A percentile compares a stretch with the other conserved stretches of the same genome.
These are phyloP conservation scores for Roridomyces roridus DNA, from an alignment of 768 basidiomycete species.

Conservation along the genomic window DNA sequence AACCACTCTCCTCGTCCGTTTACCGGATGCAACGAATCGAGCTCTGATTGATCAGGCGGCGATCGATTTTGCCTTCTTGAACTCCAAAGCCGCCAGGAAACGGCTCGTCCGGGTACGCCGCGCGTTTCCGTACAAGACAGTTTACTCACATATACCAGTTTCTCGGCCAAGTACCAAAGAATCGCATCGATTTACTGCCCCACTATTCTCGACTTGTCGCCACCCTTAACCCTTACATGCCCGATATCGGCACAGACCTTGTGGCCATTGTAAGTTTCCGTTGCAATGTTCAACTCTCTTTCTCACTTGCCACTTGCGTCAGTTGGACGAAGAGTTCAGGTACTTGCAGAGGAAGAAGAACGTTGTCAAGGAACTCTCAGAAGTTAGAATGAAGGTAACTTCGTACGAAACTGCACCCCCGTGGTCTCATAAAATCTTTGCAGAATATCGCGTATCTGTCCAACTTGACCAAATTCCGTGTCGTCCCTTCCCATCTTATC, in stretches of 20 bases:
- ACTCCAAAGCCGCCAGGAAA: slow-evolving; percentile 95
- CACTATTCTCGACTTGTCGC: slow-evolving; percentile 93
- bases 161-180: slow-evolving; percentile 83
- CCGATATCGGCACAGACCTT: slow-evolving; percentile 86
- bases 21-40: slow-evolving; percentile 94
- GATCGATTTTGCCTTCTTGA: slow-evolving; percentile 94
- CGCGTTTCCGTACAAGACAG: neutral
- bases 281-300: neutral
- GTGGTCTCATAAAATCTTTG: slow-evolving; percentile 5
- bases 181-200: slow-evolving; percentile 87
- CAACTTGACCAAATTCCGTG: slow-evolving; percentile 93
- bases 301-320: slow-evolving; percentile 14
- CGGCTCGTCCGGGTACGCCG: slow-evolving; percentile 77
- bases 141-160: slow-evolving; percentile 55
- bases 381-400: slow-evolving; percentile 80
- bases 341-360: slow-evolving; percentile 96
- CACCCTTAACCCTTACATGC: slow-evolving; percentile 90
- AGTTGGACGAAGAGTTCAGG: slow-evolving; percentile 97
- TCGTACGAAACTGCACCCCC: neutral
- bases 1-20: slow-evolving; percentile 85
- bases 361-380: slow-evolving; percentile 87
- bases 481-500: slow-evolving; percentile 91
- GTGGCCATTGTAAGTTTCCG: slow-evolving; percentile 74
- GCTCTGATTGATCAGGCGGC: slow-evolving; percentile 91
- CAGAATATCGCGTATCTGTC: slow-evolving; percentile 90